Conservation (phyloP, 805 yeast species). For the Teunomyces cretensis region DNA sequence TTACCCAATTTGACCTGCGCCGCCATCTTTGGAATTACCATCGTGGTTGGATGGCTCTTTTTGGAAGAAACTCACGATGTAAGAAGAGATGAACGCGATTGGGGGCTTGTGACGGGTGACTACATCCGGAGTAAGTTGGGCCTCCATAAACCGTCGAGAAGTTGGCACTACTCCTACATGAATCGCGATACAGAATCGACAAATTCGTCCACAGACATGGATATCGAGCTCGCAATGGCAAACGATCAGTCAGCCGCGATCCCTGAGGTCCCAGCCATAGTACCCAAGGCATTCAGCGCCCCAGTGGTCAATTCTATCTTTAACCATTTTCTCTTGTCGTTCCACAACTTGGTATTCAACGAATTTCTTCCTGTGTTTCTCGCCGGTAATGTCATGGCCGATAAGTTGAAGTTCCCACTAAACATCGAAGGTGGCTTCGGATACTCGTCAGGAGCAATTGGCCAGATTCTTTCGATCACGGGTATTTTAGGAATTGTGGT, state of each 20-base stretch:
- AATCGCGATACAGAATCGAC: neutral
- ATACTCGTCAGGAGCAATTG: slow-evolving; percentile 46
- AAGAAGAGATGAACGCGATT: slow-evolving; percentile 38
- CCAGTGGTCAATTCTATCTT: slow-evolving; percentile 29
- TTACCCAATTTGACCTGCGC: slow-evolving; percentile 52
- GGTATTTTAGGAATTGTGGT: slow-evolving; percentile 56
- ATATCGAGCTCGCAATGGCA: neutral
- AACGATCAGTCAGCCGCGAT: neutral
- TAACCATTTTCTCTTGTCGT: slow-evolving; percentile 42
- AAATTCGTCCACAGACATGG: neutral
- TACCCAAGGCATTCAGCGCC: slow-evolving; percentile 22
- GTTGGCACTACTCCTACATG: neutral
- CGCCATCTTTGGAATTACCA: slow-evolving; percentile 32
- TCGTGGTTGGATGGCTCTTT: slow-evolving; percentile 44
- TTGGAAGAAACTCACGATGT: slow-evolving; percentile 53
- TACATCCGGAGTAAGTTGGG: slow-evolving; percentile 13
- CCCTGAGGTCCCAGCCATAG: neutral
- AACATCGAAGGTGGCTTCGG: slow-evolving; percentile 54
- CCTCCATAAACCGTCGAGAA: neutral
- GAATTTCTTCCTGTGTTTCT: slow-evolving; percentile 59
- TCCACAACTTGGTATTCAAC: slow-evolving; percentile 48
- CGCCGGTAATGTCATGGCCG: slow-evolving; percentile 31
- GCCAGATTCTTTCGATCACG: slow-evolving; percentile 48
- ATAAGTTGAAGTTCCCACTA: slow-evolving; percentile 47
- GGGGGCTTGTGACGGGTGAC: slow-evolving; percentile 48